Evolutionary conservation across 2,329 filamentous ascomycete genomes (phyloP).

Genomic region (Podosphaera aphanis): DNA sequence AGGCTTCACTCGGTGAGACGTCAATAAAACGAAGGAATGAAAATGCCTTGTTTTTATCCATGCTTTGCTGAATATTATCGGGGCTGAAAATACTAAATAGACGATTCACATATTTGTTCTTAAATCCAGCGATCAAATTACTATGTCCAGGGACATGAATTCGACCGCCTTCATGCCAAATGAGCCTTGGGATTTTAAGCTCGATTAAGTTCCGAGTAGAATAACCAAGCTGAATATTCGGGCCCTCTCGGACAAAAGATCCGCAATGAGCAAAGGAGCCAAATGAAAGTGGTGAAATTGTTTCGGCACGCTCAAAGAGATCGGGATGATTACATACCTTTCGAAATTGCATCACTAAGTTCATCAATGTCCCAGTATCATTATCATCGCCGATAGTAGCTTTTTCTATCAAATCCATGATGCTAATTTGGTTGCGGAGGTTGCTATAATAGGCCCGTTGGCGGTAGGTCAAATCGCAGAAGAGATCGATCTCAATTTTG

Average conservation of each 20-base stretch:
- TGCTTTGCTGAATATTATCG: slow-evolving; percentile 46
- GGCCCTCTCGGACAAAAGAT: slow-evolving; percentile 78
- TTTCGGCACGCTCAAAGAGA: slow-evolving; percentile 85
- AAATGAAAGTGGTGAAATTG: slow-evolving; percentile 61
- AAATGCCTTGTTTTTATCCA: slow-evolving; percentile 41
- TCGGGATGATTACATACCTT: slow-evolving; percentile 99
- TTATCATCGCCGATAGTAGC: slow-evolving; percentile 81
- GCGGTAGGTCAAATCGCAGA: slow-evolving; percentile 89
- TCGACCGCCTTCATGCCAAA: slow-evolving; percentile 64
- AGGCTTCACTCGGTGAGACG: slow-evolving; percentile 48
- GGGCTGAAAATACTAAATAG: slow-evolving; percentile 81
- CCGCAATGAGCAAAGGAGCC: slow-evolving; percentile 85
- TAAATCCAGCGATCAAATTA: slow-evolving; percentile 59
- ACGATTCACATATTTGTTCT: slow-evolving; percentile 50
- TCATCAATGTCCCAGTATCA: slow-evolving; percentile 92
- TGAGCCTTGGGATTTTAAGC: slow-evolving; percentile 55
- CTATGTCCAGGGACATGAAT: slow-evolving; percentile 48
- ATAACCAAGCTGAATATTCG: slow-evolving; percentile 57
- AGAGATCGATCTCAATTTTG: slow-evolving; percentile 92
- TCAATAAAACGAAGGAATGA: slow-evolving; percentile 82
- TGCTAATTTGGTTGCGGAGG: slow-evolving; percentile 87
- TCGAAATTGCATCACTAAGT: slow-evolving; percentile 97
- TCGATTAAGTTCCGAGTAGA: slow-evolving; percentile 72
- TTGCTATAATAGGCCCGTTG: slow-evolving; percentile 77
- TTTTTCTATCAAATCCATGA: slow-evolving; percentile 97